Evolutionary conservation across 495 filamentous ascomycete genomes (phyloP), one percentile per base, ranked within the genome.

Genomic region (Lophium mytilinum): DNA sequence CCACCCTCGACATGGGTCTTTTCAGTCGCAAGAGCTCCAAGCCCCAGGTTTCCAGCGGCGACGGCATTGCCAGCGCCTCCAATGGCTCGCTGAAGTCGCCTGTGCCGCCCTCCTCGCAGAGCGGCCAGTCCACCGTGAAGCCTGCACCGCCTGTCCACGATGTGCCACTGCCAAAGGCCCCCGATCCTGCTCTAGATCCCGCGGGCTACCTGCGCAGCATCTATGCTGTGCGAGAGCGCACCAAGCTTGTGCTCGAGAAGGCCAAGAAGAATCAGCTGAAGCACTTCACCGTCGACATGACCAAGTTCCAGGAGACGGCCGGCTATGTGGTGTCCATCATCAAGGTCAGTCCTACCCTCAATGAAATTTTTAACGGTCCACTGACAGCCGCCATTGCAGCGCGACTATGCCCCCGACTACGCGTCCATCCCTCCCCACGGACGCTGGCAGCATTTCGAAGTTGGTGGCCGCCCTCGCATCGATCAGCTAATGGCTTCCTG

Each of bases 301-400:
- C 71, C 72, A 95, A 94, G 70, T 95, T 96, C 66, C 69, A 78
- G 35, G 89, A 91, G 55, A 92, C 92, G 1, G 90, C 90, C 3
- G 82, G 79, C n/a, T 98, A 95, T 68, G 86, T 98, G 9, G 86
- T 94, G 30, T 88, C 89, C 15, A 95, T 98, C 56, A 96, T 98
- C 75, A 97, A 96, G 87, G 93, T 90, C 68, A 52, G 71, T 58
- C 34, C 43, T 39, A 2, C 14, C 37, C 37, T n/a, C n/a, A 0
- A 33, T 1, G n/a, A 18, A 1, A 35, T 33, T 37, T 5, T 40
- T 21, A 34, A 21, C 57, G 6, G 30, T 49, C 33, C n/a, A 62
- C 60, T 60, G 34, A 65, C 67, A 48, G 63, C 66, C 53, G 49
- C 58, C 42, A 34, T 51, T 36, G 40, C 50, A 96, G 91, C 77